These are phyloP conservation scores for Apostasia ramifera DNA, from an alignment of 106 monocot genomes.

Conservation along the genomic window DNA sequence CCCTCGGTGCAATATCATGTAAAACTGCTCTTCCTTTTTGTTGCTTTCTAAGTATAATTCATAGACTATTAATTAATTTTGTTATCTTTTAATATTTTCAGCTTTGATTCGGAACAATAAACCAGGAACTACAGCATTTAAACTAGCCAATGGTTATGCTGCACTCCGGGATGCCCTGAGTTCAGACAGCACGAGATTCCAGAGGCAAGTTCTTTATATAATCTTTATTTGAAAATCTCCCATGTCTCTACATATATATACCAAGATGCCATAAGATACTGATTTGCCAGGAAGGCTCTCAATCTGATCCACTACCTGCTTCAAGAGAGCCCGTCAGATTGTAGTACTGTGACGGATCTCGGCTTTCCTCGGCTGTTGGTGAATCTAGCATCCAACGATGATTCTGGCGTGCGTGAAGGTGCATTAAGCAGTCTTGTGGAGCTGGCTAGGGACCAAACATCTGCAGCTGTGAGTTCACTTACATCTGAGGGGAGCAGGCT, in stretches of 20 bases:
- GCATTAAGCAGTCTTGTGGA: constrained; percentile 59
- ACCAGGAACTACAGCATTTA: constrained; percentile 47
- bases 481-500: constrained; percentile 40
- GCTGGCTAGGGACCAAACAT: constrained; percentile 33
- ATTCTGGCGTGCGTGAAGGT: constrained; percentile 59
- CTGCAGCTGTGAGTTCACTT: constrained; percentile 1
- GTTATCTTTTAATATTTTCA: constrained; percentile 2
- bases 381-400: constrained; percentile 64
- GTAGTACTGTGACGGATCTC: constrained; percentile 41
- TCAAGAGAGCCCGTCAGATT: constrained; percentile 53
- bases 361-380: constrained; percentile 73
- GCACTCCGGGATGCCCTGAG: constrained; percentile 52
- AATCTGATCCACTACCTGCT: constrained; percentile 71
- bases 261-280: no score
- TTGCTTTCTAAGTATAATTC: background rate
- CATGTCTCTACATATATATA: background rate
- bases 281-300: constrained; percentile 60
- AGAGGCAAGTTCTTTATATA: constrained; percentile 21
- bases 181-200: constrained; percentile 43
- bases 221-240: background rate
- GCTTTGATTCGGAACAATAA: constrained; percentile 61
- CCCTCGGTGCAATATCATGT: constrained; percentile 96
- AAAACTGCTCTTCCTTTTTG: constrained; percentile 8
- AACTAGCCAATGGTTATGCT: constrained; percentile 56
- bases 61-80: background rate